Percentiles rank a stretch among this genome's conserved stretches.
Evolutionary conservation across 2,329 filamentous ascomycete species (phyloP).

Genomic region (Neonectria punicea): DNA sequence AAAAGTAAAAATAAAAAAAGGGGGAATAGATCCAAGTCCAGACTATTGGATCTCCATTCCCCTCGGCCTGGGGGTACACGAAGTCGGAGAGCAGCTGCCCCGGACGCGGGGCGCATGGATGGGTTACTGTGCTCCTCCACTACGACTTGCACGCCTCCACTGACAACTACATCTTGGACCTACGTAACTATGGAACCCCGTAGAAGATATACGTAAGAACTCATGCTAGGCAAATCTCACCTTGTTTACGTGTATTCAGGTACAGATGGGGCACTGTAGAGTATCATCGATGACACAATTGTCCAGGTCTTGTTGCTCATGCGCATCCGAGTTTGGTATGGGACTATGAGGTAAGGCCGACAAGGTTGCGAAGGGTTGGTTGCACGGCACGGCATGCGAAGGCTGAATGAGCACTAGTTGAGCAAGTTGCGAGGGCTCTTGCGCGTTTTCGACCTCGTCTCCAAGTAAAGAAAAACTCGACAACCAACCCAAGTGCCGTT

Average conservation of each 20-base stretch:
- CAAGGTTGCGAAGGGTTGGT: conserved; percentile 20
- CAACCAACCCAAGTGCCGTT: neutral
- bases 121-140: conserved; percentile 12
- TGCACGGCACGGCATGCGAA: conserved; percentile 35
- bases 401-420: conserved; percentile 9
- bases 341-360: conserved; percentile 25
- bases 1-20: neutral
- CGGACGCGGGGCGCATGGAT: conserved; percentile 37
- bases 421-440: conserved; percentile 24
- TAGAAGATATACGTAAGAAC: conserved; percentile 38
- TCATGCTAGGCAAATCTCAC: conserved; percentile 16
- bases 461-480: neutral
- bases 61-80: conserved; percentile 2
- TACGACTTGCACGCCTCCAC: neutral
- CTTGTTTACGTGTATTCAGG: neutral
- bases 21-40: neutral
- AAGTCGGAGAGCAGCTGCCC: conserved; percentile 22
- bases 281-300: conserved; percentile 44
- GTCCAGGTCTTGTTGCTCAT: conserved; percentile 18
- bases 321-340: conserved; percentile 30
- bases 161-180: neutral
- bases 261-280: conserved; percentile 10
- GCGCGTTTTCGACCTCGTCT: conserved; percentile 11
- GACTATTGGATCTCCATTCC: conserved; percentile 10
- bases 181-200: conserved; percentile 2